phyloP scores from a whole-genome alignment of 768 basidiomycete genomes.

The Boletales sp. region DNA sequence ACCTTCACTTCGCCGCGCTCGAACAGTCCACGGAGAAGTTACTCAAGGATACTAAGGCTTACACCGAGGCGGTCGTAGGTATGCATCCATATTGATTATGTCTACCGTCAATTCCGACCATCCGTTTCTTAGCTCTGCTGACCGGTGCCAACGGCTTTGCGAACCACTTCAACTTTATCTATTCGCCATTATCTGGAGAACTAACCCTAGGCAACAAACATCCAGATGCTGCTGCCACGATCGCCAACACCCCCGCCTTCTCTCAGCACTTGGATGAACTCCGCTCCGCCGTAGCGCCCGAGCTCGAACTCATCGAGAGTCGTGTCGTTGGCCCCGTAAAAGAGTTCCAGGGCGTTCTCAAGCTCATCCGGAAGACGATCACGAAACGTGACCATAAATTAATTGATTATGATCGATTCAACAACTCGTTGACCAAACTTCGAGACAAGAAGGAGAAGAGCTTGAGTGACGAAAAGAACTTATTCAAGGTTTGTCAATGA shows the following conservation, averaged over 20 bases:
- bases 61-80: conserved; percentile 80
- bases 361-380: conserved; percentile 88
- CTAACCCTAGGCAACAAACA: conserved; percentile 76
- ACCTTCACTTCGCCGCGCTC: conserved; percentile 69
- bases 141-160: conserved; percentile 61
- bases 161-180: conserved; percentile 58
- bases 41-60: conserved; percentile 86
- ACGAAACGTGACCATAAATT: conserved; percentile 98
- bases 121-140: conserved; percentile 51
- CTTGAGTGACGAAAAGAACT: conserved; percentile 91
- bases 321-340: conserved; percentile 82
- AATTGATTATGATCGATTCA: conserved; percentile 92
- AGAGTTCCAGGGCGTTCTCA: conserved; percentile 84
- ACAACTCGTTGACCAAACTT: conserved; percentile 92
- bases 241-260: conserved; percentile 73
- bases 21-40: conserved; percentile 86
- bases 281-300: conserved; percentile 72
- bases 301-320: conserved; percentile 90
- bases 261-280: conserved; percentile 80
- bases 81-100: conserved; percentile 6
- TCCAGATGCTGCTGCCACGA: conserved; percentile 72
- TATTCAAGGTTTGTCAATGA: conserved; percentile 73
- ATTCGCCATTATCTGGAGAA: conserved; percentile 69
- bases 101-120: conserved; percentile 2
- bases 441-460: conserved; percentile 99